phyloP scores from a whole-genome alignment of 331 rosid genomes.

The Erythrophleum ivorense region DNA sequence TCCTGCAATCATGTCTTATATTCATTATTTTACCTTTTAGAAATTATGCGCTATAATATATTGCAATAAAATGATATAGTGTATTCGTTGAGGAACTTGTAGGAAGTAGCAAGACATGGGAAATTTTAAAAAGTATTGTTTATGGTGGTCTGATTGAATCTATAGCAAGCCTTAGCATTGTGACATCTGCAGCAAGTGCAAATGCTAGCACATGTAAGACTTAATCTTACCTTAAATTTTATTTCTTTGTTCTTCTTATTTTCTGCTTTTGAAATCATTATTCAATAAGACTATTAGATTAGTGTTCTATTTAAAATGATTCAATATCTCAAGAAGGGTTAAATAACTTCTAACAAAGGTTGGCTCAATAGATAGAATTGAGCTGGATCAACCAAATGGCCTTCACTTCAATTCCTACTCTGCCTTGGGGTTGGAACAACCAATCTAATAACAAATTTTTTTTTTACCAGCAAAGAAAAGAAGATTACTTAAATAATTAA shows the following conservation, averaged over 20 bases:
- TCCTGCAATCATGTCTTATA: not conserved
- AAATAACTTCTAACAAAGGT: too few species aligned
- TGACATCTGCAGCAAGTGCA: constrained; percentile 70
- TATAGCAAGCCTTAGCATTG: constrained; percentile 65
- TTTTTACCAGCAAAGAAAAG: too few species aligned
- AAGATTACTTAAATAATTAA: too few species aligned
- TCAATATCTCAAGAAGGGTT: too few species aligned
- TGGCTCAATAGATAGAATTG: too few species aligned
- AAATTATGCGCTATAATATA: not conserved
- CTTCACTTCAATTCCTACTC: too few species aligned
- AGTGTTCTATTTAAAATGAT: not conserved
- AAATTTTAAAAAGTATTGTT: constrained; percentile 65
- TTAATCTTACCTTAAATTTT: not conserved
- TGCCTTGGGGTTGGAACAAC: too few species aligned
- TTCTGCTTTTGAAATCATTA: not conserved
- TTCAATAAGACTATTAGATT: not conserved
- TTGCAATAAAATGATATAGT: not conserved
- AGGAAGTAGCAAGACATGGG: constrained; percentile 35
- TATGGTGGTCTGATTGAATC: constrained; percentile 71
- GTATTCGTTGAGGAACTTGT: not conserved
- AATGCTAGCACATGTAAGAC: constrained; percentile 57
- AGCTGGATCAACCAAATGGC: too few species aligned
- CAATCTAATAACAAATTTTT: too few species aligned
- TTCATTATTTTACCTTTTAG: not conserved
- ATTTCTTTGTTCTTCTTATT: not conserved